Evolutionary conservation across 2,329 filamentous ascomycete species (phyloP).

Genomic region (Epicoccum sorghinum): DNA sequence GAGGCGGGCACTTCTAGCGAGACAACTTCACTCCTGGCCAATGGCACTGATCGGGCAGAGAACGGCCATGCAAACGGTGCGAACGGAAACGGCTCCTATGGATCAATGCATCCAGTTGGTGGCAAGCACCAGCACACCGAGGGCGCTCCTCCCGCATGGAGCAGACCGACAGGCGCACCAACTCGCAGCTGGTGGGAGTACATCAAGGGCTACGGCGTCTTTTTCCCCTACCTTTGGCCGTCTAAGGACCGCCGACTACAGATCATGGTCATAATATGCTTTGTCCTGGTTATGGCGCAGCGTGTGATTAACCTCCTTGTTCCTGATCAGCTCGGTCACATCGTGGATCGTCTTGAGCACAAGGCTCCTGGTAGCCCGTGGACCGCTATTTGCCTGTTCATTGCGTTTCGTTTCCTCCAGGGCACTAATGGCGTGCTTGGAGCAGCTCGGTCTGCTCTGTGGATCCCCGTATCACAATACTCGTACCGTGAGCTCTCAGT

Average conservation of each 20-base stretch:
- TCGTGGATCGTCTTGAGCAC: constrained; percentile 76
- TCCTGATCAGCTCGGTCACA: constrained; percentile 77
- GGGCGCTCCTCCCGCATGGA: constrained; percentile 79
- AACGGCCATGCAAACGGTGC: constrained; percentile 51
- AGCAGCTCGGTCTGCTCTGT: constrained; percentile 80
- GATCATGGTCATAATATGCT: constrained; percentile 80
- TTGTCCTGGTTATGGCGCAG: constrained; percentile 78
- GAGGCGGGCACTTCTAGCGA: constrained; percentile 56
- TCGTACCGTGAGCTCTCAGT: constrained; percentile 94
- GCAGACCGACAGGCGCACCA: constrained; percentile 83
- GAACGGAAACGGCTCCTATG: constrained; percentile 61
- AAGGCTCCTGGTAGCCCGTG: constrained; percentile 66
- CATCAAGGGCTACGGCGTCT: constrained; percentile 85
- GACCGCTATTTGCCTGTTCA: constrained; percentile 75
- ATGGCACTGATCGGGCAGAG: constrained; percentile 43
- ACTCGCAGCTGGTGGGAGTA: constrained; percentile 97
- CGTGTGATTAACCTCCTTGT: constrained; percentile 86
- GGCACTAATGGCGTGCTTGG: constrained; percentile 87
- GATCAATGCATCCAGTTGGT: constrained; percentile 52
- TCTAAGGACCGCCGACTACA: constrained; percentile 78
- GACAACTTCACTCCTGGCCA: constrained; percentile 66
- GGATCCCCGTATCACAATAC: constrained; percentile 97
- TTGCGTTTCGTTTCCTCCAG: constrained; percentile 80
- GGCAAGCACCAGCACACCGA: constrained; percentile 54
- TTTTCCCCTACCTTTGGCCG: constrained; percentile 97